Percentiles rank a stretch among this genome's conserved stretches.
Evolutionary conservation across 352 stramenopile species (phyloP).

Genomic region (Globisporangium paroecandrum): DNA sequence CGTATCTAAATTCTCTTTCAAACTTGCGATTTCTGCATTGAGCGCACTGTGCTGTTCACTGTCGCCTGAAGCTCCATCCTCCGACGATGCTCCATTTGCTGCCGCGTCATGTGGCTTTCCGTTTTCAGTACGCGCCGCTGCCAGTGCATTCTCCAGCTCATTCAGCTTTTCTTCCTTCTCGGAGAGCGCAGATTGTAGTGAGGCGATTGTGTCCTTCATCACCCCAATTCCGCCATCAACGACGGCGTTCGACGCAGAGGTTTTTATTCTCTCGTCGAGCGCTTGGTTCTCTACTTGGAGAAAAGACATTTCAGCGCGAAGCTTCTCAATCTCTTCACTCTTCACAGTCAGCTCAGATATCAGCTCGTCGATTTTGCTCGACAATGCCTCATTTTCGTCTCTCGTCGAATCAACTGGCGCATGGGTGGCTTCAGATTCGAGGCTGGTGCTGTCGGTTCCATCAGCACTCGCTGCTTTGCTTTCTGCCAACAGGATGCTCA

Average conservation of each 20-base stretch:
- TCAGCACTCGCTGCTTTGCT: neutral
- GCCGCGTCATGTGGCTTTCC: neutral
- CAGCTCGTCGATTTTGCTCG: neutral
- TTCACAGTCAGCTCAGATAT: neutral
- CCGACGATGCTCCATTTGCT: neutral
- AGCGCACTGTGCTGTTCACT: neutral
- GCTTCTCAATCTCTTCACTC: conserved; percentile 4
- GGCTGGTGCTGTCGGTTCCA: neutral
- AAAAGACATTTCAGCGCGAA: neutral
- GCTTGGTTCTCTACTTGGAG: neutral
- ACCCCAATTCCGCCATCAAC: neutral
- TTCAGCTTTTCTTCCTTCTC: conserved; percentile 5
- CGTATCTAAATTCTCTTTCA: neutral
- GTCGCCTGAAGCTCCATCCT: neutral
- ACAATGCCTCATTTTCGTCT: neutral
- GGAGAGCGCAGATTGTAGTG: neutral
- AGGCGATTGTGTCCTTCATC: conserved; percentile 3
- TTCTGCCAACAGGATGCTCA: conserved; percentile 1
- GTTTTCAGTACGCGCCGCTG: conserved; percentile 1
- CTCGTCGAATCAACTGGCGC: neutral
- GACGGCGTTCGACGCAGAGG: neutral
- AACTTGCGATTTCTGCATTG: conserved; percentile 11
- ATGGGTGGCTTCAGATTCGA: neutral
- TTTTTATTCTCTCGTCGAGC: conserved; percentile 3
- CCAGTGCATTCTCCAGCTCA: conserved; percentile 10